These are phyloP conservation scores for Lachancea quebecensis DNA, from an alignment of 805 yeast genomes.

Conservation along the genomic window DNA sequence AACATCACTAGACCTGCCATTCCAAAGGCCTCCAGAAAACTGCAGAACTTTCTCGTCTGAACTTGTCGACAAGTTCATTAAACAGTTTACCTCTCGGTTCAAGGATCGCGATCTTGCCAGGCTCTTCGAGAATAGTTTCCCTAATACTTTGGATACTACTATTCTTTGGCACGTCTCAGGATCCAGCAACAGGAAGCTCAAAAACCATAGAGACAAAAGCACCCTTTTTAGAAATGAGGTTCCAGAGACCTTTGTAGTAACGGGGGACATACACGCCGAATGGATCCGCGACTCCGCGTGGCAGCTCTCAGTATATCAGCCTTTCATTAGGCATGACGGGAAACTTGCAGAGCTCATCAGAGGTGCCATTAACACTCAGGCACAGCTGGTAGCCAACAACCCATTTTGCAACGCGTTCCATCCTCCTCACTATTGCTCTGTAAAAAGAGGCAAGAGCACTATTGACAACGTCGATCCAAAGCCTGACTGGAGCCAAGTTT, in stretches of 20 bases:
- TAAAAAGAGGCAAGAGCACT: constrained; percentile 45
- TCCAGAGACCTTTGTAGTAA: constrained; percentile 70
- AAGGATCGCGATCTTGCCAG: constrained; percentile 62
- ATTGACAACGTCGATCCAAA: constrained; percentile 60
- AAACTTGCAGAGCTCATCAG: constrained; percentile 44
- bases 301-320: constrained; percentile 71
- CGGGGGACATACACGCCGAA: constrained; percentile 92
- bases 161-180: constrained; percentile 56
- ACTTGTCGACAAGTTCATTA: constrained; percentile 55
- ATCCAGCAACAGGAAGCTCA: constrained; percentile 11
- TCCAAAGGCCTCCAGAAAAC: constrained; percentile 61
- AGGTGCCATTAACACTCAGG: constrained; percentile 81
- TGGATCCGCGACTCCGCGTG: constrained; percentile 87
- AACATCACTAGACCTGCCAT: constrained; percentile 56
- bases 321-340: constrained; percentile 47
- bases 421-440: constrained; percentile 51
- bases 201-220: constrained; percentile 8
- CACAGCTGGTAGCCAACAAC: constrained; percentile 48
- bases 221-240: constrained; percentile 10
- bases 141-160: constrained; percentile 85
- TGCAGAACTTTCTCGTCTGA: constrained; percentile 69
- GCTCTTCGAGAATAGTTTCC: constrained; percentile 73
- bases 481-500: constrained; percentile 65
- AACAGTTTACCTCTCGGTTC: constrained; percentile 43
- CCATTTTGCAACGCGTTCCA: constrained; percentile 93